Base-by-base conservation (phyloP, 805 yeast genomes). In the Alloascoidea hylecoeti region DNA sequence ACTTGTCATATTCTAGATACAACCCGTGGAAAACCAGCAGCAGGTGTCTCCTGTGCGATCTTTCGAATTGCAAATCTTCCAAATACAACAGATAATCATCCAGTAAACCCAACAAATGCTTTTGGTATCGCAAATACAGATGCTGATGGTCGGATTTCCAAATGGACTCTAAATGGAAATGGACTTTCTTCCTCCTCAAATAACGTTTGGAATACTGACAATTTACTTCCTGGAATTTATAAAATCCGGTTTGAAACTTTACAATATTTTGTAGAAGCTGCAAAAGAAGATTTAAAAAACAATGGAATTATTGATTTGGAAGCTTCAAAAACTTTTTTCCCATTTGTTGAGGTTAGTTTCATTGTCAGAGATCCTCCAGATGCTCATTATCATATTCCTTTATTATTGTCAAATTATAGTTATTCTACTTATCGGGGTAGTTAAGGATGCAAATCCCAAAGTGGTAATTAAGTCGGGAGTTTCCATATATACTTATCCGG, bases 1-100 rank as follows among this genome's bases (percentile, higher is more conserved):
- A 86, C 96, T 2, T 88, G 96, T 60, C 97, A 88, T 55, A 72
- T 88, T 5, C 64, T 88, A 16, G 95, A 88, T 50, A 86, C 96
- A 4, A 76, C 81, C 5, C 57, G 65, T 4, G 97, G 97, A 1
- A 68, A 63, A 42, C 97, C 97, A 1, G 96, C 95, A 1, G 52
- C 59, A 0, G 67, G 65, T n/a, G 88, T 88, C n/a, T 58, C 65
- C 2, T 83, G 92, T 51, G 75, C 75, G 18, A 58, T 80, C 28
- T 72, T 62, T 50, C 45, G 42, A 19, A 40, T 61, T 3, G 50
- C 47, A 3, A 45, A 53, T 4, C 35, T 50, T 0, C 46, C 45
- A 28, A 9, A 35, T 14, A 9, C 6, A 15, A 9, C 15, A 9
- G 36, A 5, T 6, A 17, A 16, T 14, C 19, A 12, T 6, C 9